Evolutionary conservation across 1,284 basidiomycete genomes (phyloP), one percentile per base, ranked within the genome.

Genomic region (Moesziomyces aphidis): DNA sequence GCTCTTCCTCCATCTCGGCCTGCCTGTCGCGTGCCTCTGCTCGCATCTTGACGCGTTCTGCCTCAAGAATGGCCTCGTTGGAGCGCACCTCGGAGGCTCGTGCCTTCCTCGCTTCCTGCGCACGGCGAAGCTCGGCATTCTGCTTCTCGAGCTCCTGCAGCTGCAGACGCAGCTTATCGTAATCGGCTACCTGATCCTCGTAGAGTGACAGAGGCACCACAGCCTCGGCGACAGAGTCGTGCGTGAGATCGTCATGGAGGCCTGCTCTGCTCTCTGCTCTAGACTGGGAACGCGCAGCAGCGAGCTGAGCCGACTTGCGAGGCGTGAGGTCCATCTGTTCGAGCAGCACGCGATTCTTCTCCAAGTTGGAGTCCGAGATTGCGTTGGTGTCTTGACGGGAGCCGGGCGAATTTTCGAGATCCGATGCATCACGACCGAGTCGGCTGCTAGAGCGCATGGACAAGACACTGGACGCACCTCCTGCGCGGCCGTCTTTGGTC

Each of bases 21-120:
- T 88, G 87, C 53, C 86, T 86, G 50, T 89, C 87, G 46, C 88
- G 88, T 68, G 89, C 89, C 59, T 87, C 86, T 22, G 89, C 76
- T 24, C 86, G 83, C 47, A 88, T 86, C 57, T 88, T 87, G 21
- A 89, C 84, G 24, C 88, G 86, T 23, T 86, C 85, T 0, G 69
- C 70, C 46, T 76, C 73, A 17, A 77, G 46, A 24, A 78, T 42
- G 22, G 64, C 67, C 47, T 73, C 66, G 43, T 68, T 74, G 24
- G 59, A 72, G 24, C 65, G 60, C 7, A 45, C 59, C 51, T 79
- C 77, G 19, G 71, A 65, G 31, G 57, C 50, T 39, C 66, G 66
- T 3, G 71, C 62, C 42, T 62, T 68, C 5, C 61, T 34, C 8
- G 73, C 77, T 23, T 74, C 72, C 26, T 75, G 66, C 10, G 55